Evolutionary conservation across 495 filamentous ascomycete species (phyloP).

Genomic region (Geoglossum glabrum): DNA sequence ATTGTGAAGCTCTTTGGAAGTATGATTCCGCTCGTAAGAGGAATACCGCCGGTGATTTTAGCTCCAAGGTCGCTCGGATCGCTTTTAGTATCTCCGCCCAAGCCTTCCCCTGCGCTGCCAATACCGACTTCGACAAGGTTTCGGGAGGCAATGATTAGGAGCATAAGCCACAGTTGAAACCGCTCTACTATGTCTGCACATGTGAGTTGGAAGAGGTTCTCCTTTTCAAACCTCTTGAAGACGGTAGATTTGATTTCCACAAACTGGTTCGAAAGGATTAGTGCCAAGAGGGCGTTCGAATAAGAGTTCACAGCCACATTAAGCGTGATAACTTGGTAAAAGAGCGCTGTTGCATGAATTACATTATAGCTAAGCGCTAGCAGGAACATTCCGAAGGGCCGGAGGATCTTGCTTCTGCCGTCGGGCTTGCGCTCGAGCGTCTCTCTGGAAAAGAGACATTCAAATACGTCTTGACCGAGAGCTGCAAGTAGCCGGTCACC

Average conservation of each 20-base stretch:
- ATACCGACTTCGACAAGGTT: slow-evolving; percentile 82
- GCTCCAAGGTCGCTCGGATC: slow-evolving; percentile 20
- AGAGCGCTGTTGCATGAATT: slow-evolving; percentile 64
- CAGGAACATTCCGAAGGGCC: slow-evolving; percentile 79
- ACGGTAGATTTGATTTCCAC: slow-evolving; percentile 96
- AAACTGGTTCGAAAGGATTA: slow-evolving; percentile 87
- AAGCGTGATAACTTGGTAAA: slow-evolving; percentile 92
- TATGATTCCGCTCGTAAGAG: slow-evolving; percentile 37
- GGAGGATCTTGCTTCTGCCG: slow-evolving; percentile 78
- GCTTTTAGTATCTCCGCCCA: slow-evolving; percentile 8
- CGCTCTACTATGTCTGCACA: slow-evolving; percentile 94
- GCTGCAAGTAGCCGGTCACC: slow-evolving; percentile 75
- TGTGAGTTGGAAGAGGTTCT: slow-evolving; percentile 89
- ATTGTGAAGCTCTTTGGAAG: slow-evolving; percentile 76
- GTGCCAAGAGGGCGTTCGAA: slow-evolving; percentile 81
- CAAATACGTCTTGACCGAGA: slow-evolving; percentile 85
- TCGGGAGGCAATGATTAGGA: slow-evolving; percentile 82
- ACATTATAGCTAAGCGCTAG: slow-evolving; percentile 76
- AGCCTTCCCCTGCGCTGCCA: slow-evolving; percentile 25
- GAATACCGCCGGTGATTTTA: slow-evolving; percentile 23
- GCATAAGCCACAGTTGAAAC: slow-evolving; percentile 94
- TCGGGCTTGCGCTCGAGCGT: slow-evolving; percentile 71
- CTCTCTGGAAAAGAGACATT: slow-evolving; percentile 85
- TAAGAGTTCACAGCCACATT: slow-evolving; percentile 99
- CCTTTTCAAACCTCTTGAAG: slow-evolving; percentile 95